Conservation (phyloP, 192 early-diverging fungal species). For the Podila horticola region DNA sequence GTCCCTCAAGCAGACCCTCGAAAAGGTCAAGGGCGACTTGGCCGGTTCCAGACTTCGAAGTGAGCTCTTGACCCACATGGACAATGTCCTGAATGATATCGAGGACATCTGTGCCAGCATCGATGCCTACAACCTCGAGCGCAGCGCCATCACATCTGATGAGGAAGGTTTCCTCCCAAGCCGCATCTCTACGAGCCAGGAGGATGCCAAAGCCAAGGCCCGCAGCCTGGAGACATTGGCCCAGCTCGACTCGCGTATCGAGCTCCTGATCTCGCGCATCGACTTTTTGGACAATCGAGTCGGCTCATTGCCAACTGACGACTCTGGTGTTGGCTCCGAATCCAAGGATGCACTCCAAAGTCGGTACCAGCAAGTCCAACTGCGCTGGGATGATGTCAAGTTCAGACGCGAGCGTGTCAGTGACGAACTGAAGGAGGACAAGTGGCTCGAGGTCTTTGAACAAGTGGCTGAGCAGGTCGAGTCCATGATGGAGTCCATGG, state of each 20-base stretch:
- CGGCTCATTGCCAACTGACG: constrained; percentile 38
- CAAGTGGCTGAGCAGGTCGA: constrained; percentile 65
- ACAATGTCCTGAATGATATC: constrained; percentile 37
- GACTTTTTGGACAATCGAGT: constrained; percentile 57
- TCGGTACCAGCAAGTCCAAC: constrained; percentile 49
- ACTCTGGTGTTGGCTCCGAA: constrained; percentile 23
- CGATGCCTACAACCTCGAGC: constrained; percentile 44
- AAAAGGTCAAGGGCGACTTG: constrained; percentile 61
- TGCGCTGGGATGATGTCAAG: constrained; percentile 62
- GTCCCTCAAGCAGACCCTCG: constrained; percentile 63
- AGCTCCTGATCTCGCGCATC: constrained; percentile 59
- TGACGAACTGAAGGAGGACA: constrained; percentile 68
- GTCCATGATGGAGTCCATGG: constrained; percentile 66
- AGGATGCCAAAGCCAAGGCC: constrained; percentile 33
- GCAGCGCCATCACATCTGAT: constrained; percentile 48
- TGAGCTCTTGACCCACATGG: constrained; percentile 40
- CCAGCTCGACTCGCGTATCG: constrained; percentile 63
- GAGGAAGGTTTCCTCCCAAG: constrained; percentile 44
- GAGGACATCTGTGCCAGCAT: constrained; percentile 41
- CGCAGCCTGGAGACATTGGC: constrained; percentile 46
- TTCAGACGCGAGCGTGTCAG: constrained; percentile 66
- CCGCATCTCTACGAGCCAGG: constrained; percentile 7
- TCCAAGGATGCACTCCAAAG: constrained; percentile 47
- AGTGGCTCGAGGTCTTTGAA: constrained; percentile 64
- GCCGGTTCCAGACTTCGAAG: constrained; percentile 46